Conservation (phyloP, 2,329 filamentous ascomycete genomes). For the Acephala macrosclerotiorum region DNA sequence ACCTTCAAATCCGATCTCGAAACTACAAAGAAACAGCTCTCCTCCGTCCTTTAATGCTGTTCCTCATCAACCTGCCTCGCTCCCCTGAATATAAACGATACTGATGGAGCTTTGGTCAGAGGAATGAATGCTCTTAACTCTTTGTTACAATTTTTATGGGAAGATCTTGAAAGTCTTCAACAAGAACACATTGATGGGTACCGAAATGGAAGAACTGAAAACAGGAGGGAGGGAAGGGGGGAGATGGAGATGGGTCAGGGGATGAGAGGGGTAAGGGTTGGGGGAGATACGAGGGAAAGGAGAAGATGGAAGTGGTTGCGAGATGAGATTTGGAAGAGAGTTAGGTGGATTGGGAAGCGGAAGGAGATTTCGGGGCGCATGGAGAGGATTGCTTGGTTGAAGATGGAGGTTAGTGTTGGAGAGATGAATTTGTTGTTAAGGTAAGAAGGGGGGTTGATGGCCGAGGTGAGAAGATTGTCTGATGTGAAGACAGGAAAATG, state of each 20-base stretch:
- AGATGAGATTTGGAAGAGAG: conserved; percentile 6
- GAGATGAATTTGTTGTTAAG: conserved; percentile 10
- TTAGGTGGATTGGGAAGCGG: conserved; percentile 10
- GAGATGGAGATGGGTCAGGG: neutral
- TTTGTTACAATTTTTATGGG: neutral
- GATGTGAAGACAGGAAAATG: conserved; percentile 7
- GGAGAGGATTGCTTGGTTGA: conserved; percentile 4
- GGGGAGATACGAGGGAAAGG: neutral
- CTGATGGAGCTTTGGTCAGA: neutral
- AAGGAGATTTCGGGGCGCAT: neutral
- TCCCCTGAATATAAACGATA: neutral
- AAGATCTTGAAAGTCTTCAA: neutral
- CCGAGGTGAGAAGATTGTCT: neutral
- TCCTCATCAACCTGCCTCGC: too few relatives aligned
- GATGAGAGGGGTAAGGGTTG: too few relatives aligned
- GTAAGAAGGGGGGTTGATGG: neutral
- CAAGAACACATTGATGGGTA: neutral
- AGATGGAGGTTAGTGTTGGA: conserved; percentile 10
- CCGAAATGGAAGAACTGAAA: neutral
- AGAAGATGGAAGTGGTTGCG: neutral
- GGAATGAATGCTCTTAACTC: neutral
- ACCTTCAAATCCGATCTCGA: conserved; percentile 11
- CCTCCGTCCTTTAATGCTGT: too few relatives aligned
- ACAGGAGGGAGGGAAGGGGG: neutral
- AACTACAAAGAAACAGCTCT: neutral